These are phyloP conservation scores for Aureobasidium sp. DNA, from an alignment of 2,329 filamentous ascomycete species.

Conservation along the genomic window DNA sequence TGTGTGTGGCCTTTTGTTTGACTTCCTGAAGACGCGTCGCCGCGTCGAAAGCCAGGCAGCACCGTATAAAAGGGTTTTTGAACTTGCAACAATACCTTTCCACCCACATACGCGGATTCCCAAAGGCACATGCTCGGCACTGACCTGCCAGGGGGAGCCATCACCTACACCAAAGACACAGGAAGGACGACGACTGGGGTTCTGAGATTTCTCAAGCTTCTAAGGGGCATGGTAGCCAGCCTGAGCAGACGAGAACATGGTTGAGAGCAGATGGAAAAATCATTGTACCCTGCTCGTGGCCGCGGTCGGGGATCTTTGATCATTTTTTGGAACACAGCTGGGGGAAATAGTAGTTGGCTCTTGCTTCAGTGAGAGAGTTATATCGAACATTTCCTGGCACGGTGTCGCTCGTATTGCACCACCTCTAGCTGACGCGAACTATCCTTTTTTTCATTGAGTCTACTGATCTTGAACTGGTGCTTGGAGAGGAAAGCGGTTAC, in stretches of 20 bases:
- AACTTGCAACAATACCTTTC: background rate
- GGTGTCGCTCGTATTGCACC: conserved; percentile 72
- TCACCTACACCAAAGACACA: background rate
- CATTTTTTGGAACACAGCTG: background rate
- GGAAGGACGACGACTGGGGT: background rate
- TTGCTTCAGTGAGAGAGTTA: background rate
- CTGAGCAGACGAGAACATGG: too few species aligned
- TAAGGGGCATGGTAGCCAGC: background rate
- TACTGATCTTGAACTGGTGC: background rate
- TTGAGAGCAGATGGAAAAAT: background rate
- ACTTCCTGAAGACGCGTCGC: background rate
- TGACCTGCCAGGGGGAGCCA: background rate
- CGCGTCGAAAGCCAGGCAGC: background rate
- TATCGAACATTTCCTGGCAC: conserved; percentile 32
- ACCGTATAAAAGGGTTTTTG: background rate
- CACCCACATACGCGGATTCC: background rate
- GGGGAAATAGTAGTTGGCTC: background rate
- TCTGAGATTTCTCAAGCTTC: background rate
- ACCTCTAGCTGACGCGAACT: conserved; percentile 60
- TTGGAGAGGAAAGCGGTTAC: too few species aligned
- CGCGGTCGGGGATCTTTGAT: background rate
- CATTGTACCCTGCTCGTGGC: background rate
- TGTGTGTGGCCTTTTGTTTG: background rate
- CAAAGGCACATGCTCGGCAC: background rate
- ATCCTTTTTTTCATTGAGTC: conserved; percentile 22